Percentiles rank a stretch among this genome's conserved stretches.
Conservation (phyloP, 371 early-diverging fungal species). For the Rhizopus arrhizus region DNA sequence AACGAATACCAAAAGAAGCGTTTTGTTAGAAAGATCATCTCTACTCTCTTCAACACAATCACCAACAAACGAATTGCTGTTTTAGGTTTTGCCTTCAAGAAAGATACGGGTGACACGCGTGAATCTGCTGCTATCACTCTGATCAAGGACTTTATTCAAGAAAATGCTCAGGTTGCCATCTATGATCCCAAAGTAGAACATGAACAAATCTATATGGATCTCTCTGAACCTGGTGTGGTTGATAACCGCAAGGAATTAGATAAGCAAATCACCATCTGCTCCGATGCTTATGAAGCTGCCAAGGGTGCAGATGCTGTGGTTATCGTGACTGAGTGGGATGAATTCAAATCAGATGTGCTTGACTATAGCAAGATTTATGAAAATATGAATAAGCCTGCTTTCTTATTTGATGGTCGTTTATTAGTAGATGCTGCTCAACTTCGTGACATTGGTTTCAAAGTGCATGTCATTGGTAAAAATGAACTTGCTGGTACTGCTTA, state of each 20-base stretch:
- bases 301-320: conserved; percentile 83
- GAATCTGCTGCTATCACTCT: conserved; percentile 91
- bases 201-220: conserved; percentile 81
- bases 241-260: conserved; percentile 64
- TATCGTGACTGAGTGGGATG: conserved; percentile 92
- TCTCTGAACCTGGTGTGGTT: conserved; percentile 73
- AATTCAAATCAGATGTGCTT: conserved; percentile 69
- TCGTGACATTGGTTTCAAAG: conserved; percentile 82
- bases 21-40: conserved; percentile 75
- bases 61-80: conserved; percentile 84
- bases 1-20: conserved; percentile 94
- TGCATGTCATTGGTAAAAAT: conserved; percentile 81
- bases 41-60: conserved; percentile 81
- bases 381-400: conserved; percentile 87
- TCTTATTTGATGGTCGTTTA: conserved; percentile 92
- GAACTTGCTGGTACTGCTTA: conserved; percentile 54
- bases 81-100: conserved; percentile 95
- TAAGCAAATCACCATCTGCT: conserved; percentile 65
- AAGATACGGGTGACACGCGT: conserved; percentile 94
- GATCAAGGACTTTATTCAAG: conserved; percentile 79
- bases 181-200: conserved; percentile 92
- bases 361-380: conserved; percentile 77
- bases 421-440: conserved; percentile 77
- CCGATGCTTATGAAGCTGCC: conserved; percentile 71
- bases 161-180: conserved; percentile 78